Evolutionary conservation across 768 basidiomycete genomes (phyloP).

Genomic region (Mrakia gelida): DNA sequence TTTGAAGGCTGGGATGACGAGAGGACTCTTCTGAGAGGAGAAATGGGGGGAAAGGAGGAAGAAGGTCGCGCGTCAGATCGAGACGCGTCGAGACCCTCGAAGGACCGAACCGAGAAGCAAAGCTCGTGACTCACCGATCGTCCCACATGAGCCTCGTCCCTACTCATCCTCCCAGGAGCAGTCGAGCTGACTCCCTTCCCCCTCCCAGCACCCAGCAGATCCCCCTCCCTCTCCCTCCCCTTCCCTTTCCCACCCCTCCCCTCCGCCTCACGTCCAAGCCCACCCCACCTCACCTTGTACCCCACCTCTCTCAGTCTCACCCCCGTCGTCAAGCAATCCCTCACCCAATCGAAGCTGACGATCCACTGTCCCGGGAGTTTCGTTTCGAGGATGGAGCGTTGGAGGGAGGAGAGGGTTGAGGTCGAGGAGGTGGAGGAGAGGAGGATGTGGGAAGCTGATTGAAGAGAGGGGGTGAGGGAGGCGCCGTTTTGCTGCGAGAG

Average conservation of each 20-base stretch:
- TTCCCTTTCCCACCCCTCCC: neutral
- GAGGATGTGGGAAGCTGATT: constrained; percentile 17
- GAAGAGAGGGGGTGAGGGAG: constrained; percentile 21
- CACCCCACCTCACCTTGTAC: constrained; percentile 9
- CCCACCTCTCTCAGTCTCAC: constrained; percentile 1
- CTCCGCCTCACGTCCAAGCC: neutral
- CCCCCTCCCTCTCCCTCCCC: neutral
- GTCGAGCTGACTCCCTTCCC: neutral
- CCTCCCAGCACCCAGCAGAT: neutral
- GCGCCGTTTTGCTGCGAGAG: constrained; percentile 16
- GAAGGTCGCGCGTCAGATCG: neutral
- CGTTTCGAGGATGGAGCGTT: constrained; percentile 8
- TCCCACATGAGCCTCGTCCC: neutral
- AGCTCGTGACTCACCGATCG: neutral
- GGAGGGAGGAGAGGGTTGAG: constrained; percentile 10
- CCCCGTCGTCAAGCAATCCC: constrained; percentile 11
- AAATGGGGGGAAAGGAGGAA: neutral
- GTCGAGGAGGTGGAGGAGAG: neutral
- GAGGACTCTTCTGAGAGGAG: neutral
- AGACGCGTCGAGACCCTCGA: no score
- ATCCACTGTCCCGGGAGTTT: neutral
- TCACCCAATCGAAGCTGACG: constrained; percentile 23
- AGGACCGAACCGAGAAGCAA: neutral
- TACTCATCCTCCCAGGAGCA: neutral
- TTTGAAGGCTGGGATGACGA: neutral